Conservation (phyloP, 1,284 basidiomycete species). For the Puccinia horiana region DNA sequence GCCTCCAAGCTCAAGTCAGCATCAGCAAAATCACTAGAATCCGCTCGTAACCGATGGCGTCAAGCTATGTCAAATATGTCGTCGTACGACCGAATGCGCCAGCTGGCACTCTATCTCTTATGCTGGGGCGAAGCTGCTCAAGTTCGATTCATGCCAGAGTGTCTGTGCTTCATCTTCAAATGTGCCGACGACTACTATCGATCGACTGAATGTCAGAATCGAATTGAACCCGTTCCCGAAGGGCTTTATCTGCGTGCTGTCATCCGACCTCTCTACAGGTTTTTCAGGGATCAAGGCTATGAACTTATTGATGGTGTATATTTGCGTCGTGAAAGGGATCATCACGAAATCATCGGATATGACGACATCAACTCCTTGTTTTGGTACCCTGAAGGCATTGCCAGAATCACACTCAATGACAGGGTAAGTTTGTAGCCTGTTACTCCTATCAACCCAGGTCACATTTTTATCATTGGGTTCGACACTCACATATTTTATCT, state of each 20-base stretch:
- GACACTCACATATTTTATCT: neutral
- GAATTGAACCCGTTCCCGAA: conserved; percentile 89
- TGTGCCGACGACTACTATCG: conserved; percentile 99
- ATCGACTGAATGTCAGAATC: conserved; percentile 94
- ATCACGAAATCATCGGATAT: conserved; percentile 94
- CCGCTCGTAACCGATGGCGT: conserved; percentile 87
- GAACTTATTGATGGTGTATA: conserved; percentile 96
- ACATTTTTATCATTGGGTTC: neutral
- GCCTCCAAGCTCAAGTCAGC: conserved; percentile 61
- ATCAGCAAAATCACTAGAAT: conserved; percentile 78
- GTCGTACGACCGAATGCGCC: conserved; percentile 93
- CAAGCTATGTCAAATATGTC: conserved; percentile 99
- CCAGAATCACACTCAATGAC: conserved; percentile 82
- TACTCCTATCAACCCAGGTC: neutral
- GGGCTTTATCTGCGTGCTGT: conserved; percentile 89
- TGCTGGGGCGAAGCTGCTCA: conserved; percentile 99
- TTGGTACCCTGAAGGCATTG: conserved; percentile 99
- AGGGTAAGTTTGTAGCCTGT: conserved; percentile 65
- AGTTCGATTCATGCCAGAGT: conserved; percentile 96
- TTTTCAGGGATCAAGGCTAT: conserved; percentile 96
- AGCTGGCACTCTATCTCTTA: conserved; percentile 91
- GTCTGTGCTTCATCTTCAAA: conserved; percentile 99
- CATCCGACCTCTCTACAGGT: conserved; percentile 93
- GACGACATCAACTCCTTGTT: conserved; percentile 99
- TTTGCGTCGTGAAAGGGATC: conserved; percentile 81